A percentile compares a stretch with the other conserved stretches of the same genome.
phyloP scores from a whole-genome alignment of 352 stramenopile species.

The Phytopythium cucurbitacearum region DNA sequence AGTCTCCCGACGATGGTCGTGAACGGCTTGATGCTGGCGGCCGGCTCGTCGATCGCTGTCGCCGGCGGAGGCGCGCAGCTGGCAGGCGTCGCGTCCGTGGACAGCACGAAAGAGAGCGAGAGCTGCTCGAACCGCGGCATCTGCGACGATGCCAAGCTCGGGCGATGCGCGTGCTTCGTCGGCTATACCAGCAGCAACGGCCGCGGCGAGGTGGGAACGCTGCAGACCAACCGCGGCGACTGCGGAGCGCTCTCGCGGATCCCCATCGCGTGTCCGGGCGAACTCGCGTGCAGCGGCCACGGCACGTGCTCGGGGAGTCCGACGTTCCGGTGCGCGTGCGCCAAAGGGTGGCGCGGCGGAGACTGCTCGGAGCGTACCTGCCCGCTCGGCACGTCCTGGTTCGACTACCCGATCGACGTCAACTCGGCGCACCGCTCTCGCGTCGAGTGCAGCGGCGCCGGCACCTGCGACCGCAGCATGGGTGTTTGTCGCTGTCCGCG shows the following conservation, averaged over 20 bases:
- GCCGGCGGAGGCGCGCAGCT: slow-evolving; percentile 18
- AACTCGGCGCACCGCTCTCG: slow-evolving; percentile 51
- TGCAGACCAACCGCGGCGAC: slow-evolving; percentile 55
- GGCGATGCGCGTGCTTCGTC: slow-evolving; percentile 52
- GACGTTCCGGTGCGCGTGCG: slow-evolving; percentile 60
- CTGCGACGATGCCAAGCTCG: slow-evolving; percentile 56
- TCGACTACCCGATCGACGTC: slow-evolving; percentile 45
- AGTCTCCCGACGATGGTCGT: slow-evolving; percentile 59
- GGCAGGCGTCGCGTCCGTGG: slow-evolving; percentile 18
- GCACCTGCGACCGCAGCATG: slow-evolving; percentile 64
- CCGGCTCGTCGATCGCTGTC: slow-evolving; percentile 27
- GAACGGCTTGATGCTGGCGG: slow-evolving; percentile 23
- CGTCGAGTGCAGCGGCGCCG: slow-evolving; percentile 60
- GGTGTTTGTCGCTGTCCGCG: slow-evolving; percentile 66
- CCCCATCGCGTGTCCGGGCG: slow-evolving; percentile 55
- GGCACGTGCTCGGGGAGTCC: slow-evolving; percentile 57
- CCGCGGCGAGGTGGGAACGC: slow-evolving; percentile 35
- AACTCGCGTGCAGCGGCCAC: slow-evolving; percentile 73
- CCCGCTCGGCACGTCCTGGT: slow-evolving; percentile 51
- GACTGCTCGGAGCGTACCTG: slow-evolving; percentile 79
- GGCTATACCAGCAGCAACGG: slow-evolving; percentile 70
- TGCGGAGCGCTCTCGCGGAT: slow-evolving; percentile 56
- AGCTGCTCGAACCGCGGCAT: slow-evolving; percentile 61
- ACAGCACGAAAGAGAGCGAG: slow-evolving; percentile 65
- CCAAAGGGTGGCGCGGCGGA: slow-evolving; percentile 61